phyloP scores from a whole-genome alignment of 495 filamentous ascomycete genomes.

The Aspergillus sclerotiicarbonarius region DNA sequence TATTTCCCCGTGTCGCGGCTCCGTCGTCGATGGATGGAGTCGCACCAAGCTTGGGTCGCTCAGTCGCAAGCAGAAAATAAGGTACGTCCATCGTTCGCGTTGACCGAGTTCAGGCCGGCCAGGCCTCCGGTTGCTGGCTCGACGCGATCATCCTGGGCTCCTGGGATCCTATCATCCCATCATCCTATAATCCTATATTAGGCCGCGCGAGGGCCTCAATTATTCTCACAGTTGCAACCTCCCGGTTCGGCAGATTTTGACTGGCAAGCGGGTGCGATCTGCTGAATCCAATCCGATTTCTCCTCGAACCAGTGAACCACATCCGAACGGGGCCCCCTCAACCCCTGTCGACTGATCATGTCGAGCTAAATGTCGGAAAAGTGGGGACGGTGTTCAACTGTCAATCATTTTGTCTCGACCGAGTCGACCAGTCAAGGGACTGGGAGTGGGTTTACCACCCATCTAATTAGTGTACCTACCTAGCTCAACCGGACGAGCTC shows the following conservation, averaged over 20 bases:
- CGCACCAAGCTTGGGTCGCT: too few relatives aligned
- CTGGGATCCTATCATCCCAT: too few relatives aligned
- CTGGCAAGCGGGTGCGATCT: background rate
- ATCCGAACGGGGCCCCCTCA: slow-evolving; percentile 1
- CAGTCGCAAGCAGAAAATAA: too few relatives aligned
- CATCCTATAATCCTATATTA: too few relatives aligned
- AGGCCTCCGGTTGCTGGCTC: too few relatives aligned
- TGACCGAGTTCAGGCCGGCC: background rate
- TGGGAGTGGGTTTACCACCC: background rate
- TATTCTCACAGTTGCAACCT: background rate
- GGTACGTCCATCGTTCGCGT: background rate
- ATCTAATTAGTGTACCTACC: slow-evolving; percentile 13
- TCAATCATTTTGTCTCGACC: slow-evolving; percentile 28
- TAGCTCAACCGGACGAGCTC: slow-evolving; percentile 17
- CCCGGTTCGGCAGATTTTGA: background rate
- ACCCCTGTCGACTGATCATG: slow-evolving; percentile 18
- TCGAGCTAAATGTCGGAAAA: slow-evolving; percentile 19
- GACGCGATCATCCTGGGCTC: too few relatives aligned
- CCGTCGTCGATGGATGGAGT: too few relatives aligned
- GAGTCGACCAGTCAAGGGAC: slow-evolving; percentile 15
- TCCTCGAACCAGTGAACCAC: background rate
- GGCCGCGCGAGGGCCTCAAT: too few relatives aligned
- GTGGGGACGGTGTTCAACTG: slow-evolving; percentile 23
- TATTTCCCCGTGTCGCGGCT: background rate
- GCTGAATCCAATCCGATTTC: background rate